Base-by-base conservation (phyloP, 2,329 filamentous ascomycete genomes). In the Coniochaeta sp. region DNA sequence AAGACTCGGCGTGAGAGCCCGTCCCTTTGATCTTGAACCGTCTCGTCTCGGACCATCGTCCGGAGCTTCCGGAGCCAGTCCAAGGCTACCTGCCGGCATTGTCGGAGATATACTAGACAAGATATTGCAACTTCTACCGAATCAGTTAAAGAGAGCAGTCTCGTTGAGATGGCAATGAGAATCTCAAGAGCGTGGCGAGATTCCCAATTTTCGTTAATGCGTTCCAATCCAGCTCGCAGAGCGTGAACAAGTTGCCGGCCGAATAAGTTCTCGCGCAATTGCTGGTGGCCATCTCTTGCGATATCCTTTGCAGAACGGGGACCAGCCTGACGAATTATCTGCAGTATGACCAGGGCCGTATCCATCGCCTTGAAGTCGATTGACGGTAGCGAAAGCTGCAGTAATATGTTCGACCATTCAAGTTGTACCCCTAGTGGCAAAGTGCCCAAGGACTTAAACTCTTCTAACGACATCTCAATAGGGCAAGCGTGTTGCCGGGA, bases 321-420 rank as follows among this genome's bases (percentile, higher is more conserved):
- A 0, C 84, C 80, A 2, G 74, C 73, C 68, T 85, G 79, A 62
- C 77, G 74, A 10, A 77, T 72, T 0, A 75, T 71, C 62, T 88
- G 84, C 2, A 77, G 65, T 0, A 86, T 58, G 0, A 86, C 65
- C 1, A 78, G 63, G 6, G 70, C 70, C 0, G 81, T 80, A 47
- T 83, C 79, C 0, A 71, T 61, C 47, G 79, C 79, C 12, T 77
- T 79, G 38, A 84, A 79, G 52, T 84, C 78, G 0, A 88, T 58
- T 1, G 72, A 72, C 0, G 79, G 77, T 1, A 73, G 70, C 0
- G 71, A 68, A 3, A 88, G 68, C 64, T 86, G 79, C 0, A 74
- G 65, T 0, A 84, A 66, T 3, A 88, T 78, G 58, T 86, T 87
- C 9, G 73, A 65, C 80, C 83, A 88, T 57, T 84, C 81, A 9